Evolutionary conservation across 371 early-diverging fungal species (phyloP).

Genomic region (Apophysomyces sp.): DNA sequence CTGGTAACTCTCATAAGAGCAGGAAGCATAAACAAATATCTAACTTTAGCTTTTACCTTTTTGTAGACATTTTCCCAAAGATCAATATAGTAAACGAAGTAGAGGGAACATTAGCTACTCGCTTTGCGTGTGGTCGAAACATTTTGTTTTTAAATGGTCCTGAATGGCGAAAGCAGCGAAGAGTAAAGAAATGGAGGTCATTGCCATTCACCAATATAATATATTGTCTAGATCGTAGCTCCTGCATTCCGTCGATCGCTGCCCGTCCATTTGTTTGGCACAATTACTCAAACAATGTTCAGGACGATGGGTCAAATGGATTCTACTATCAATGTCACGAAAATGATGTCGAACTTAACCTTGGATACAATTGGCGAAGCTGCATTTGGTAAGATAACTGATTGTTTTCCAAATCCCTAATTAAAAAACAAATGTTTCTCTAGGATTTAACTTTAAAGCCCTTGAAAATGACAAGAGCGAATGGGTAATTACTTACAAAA

Average conservation of each 20-base stretch:
- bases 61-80: constrained; percentile 13
- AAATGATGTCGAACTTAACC: constrained; percentile 25
- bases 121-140: constrained; percentile 10
- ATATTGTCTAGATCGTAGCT: constrained; percentile 10
- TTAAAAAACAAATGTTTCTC: too few species aligned
- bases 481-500: constrained; percentile 18
- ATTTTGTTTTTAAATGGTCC: constrained; percentile 11
- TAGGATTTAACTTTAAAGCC: constrained; percentile 22
- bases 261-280: constrained; percentile 25
- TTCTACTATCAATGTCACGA: constrained; percentile 14
- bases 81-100: not conserved
- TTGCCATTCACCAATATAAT: not conserved
- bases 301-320: constrained; percentile 5
- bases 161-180: constrained; percentile 26
- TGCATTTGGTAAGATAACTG: constrained; percentile 24
- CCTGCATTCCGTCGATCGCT: constrained; percentile 30
- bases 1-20: not conserved
- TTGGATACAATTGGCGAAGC: constrained; percentile 37
- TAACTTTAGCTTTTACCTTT: not conserved
- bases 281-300: constrained; percentile 9
- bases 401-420: too few species aligned
- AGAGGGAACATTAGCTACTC: not conserved
- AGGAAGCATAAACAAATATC: not conserved
- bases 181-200: not conserved
- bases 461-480: constrained; percentile 2